Evolutionary conservation across 73 alveolate genomes (phyloP).

Genomic region (Stentor coeruleus): DNA sequence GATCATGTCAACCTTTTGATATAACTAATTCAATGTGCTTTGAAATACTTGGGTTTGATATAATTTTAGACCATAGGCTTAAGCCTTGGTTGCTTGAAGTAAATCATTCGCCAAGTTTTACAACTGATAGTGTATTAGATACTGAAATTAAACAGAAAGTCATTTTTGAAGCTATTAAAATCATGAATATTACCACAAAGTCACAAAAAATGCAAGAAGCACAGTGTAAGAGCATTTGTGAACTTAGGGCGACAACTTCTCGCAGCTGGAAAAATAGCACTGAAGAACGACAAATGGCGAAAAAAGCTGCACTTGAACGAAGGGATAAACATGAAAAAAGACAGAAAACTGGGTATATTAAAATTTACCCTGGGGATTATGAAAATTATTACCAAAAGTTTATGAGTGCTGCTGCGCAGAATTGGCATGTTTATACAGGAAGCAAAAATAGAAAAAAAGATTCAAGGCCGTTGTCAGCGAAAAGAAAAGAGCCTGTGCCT

Average conservation of each 20-base stretch:
- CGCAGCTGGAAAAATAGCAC: neutral
- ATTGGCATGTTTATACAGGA: constrained; percentile 9
- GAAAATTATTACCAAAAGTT: neutral
- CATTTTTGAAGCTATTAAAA: constrained; percentile 4
- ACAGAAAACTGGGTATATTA: constrained; percentile 12
- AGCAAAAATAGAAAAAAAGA: too few relatives aligned
- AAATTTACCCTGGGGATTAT: constrained; percentile 9
- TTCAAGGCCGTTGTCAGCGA: too few relatives aligned
- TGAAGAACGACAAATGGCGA: neutral
- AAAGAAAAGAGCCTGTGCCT: too few relatives aligned
- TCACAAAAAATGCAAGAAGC: neutral
- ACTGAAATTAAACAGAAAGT: constrained; percentile 11
- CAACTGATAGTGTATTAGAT: constrained; percentile 29
- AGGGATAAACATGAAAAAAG: neutral
- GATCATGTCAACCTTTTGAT: constrained; percentile 32
- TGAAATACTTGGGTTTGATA: constrained; percentile 27
- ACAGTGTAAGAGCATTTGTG: neutral
- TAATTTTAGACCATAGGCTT: neutral
- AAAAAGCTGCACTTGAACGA: neutral
- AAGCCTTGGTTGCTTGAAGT: constrained; percentile 37
- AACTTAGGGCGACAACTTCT: neutral
- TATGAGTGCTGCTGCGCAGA: neutral
- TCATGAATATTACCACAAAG: neutral
- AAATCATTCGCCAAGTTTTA: constrained; percentile 33
- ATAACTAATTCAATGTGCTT: constrained; percentile 34